Base-by-base conservation (phyloP, 208 protist genomes). In the Acanthamoeba sp. region DNA sequence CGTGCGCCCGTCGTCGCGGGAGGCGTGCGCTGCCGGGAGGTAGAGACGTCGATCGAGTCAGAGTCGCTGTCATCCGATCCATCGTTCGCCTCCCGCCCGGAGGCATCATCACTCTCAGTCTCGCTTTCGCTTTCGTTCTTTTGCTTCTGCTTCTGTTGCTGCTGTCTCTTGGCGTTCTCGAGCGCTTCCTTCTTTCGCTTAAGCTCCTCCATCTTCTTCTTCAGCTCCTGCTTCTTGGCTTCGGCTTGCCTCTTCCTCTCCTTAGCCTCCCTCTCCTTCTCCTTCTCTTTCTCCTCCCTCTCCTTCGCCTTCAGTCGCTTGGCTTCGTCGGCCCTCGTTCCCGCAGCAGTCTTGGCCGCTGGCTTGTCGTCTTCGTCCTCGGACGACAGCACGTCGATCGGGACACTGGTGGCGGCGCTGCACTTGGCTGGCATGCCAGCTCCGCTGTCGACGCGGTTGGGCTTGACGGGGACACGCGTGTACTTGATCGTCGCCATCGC, bases 111-210 rank as follows among this genome's bases (percentile, higher is more conserved):
- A 29, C 40, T 38, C 76, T 85, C 36, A 27, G 29, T 38, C 7
- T 89, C 24, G 32, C 42, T 89, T 7, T 89, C 45, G 20, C 45
- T 89, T 20, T 9, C 9, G 5, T 92, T 57, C 20, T 76, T 24
- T 29, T n/a, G 5, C 27, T 71, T 0, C 45, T 38, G 10, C 55
- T 59, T 7, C 38, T 90, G 27, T 29, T 10, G 7, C 34, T 90
- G 12, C 82, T 90, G 62, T 10, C 57, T 18, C 27, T 73, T 78
- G 87, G 87, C 42, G 1, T 73, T 92, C 55, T 64, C 62, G 12
- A 78, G 40, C 12, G 22, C 87, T 27, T 92, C 57, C 85, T 91
- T 73, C 40, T 76, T 73, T 29, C 57, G 6, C 85, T 71, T 45
- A 0, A 48, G 52, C 85, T 91, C 42, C 85, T 73, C 42, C 84